phyloP scores from a whole-genome alignment of 805 yeast species.

The Zygosaccharomyces bailii region DNA sequence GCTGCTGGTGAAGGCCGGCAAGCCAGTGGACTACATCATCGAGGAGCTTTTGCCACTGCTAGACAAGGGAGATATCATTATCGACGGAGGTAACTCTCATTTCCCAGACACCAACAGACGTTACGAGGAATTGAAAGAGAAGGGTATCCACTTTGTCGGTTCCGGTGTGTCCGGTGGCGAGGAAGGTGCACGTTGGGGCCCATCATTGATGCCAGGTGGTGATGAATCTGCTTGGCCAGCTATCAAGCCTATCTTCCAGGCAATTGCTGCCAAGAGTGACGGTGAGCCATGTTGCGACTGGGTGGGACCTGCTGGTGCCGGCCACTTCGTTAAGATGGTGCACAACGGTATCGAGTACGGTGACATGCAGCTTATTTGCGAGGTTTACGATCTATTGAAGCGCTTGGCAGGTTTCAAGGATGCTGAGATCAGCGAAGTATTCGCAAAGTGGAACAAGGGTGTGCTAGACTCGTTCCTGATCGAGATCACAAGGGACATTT shows the following conservation, averaged over 20 bases:
- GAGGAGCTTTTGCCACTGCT: constrained; percentile 82
- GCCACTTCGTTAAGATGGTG: constrained; percentile 99
- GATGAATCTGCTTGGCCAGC: constrained; percentile 98
- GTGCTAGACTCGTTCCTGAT: constrained; percentile 94
- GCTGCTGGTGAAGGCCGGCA: constrained; percentile 93
- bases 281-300: constrained; percentile 99
- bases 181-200: constrained; percentile 99
- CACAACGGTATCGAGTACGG: constrained; percentile 99
- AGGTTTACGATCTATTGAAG: constrained; percentile 95
- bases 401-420: constrained; percentile 86
- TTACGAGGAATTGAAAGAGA: constrained; percentile 76
- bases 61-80: constrained; percentile 96
- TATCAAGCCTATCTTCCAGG: constrained; percentile 93
- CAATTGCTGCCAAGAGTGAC: constrained; percentile 91
- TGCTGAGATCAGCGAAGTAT: constrained; percentile 91
- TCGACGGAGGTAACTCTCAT: constrained; percentile 99
- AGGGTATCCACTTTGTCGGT: constrained; percentile 92
- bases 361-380: constrained; percentile 98
- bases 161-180: constrained; percentile 99
- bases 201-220: constrained; percentile 99
- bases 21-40: constrained; percentile 89
- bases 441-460: constrained; percentile 92
- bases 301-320: constrained; percentile 99
- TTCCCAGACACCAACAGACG: constrained; percentile 99
- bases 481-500: constrained; percentile 94